A percentile compares a stretch with the other conserved stretches of the same genome.
phyloP scores from a whole-genome alignment of 2,329 filamentous ascomycete species.

The Exserohilum turcica region DNA sequence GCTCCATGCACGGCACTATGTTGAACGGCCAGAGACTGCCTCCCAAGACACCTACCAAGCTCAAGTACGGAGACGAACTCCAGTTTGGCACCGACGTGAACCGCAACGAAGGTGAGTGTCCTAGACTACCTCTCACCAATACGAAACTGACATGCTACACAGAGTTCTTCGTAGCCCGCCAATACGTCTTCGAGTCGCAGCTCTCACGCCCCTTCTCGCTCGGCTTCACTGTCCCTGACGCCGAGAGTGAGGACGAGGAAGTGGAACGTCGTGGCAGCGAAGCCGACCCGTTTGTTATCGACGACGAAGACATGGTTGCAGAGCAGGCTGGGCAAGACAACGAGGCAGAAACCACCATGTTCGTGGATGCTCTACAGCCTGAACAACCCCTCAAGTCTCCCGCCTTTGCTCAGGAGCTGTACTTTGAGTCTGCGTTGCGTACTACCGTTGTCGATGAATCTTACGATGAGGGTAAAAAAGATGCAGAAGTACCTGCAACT shows the following conservation, averaged over 20 bases:
- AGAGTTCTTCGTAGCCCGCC: constrained; percentile 42
- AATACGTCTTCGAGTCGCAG: constrained; percentile 36
- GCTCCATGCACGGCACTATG: constrained; percentile 67
- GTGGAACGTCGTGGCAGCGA: constrained; percentile 28
- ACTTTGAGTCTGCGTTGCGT: constrained; percentile 4
- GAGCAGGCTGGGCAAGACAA: constrained; percentile 10
- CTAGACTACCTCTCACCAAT: background rate
- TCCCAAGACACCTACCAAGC: constrained; percentile 24
- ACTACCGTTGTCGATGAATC: constrained; percentile 3
- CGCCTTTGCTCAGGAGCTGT: constrained; percentile 1
- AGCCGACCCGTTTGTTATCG: constrained; percentile 37
- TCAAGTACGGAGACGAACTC: constrained; percentile 41
- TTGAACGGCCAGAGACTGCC: constrained; percentile 53
- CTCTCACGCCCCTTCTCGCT: constrained; percentile 23
- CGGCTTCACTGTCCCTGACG: constrained; percentile 42
- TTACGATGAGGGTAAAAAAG: constrained; percentile 5
- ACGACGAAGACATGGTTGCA: constrained; percentile 30
- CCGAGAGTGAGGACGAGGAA: constrained; percentile 39
- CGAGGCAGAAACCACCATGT: constrained; percentile 16
- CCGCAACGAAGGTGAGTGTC: constrained; percentile 39
- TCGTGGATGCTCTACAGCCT: constrained; percentile 10
- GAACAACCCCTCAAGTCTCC: background rate
- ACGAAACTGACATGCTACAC: constrained; percentile 15
- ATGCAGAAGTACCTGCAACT: background rate
- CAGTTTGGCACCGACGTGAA: constrained; percentile 46